Conservation (phyloP, 2,329 filamentous ascomycete species). For the Pseudogymnoascus sp. region DNA sequence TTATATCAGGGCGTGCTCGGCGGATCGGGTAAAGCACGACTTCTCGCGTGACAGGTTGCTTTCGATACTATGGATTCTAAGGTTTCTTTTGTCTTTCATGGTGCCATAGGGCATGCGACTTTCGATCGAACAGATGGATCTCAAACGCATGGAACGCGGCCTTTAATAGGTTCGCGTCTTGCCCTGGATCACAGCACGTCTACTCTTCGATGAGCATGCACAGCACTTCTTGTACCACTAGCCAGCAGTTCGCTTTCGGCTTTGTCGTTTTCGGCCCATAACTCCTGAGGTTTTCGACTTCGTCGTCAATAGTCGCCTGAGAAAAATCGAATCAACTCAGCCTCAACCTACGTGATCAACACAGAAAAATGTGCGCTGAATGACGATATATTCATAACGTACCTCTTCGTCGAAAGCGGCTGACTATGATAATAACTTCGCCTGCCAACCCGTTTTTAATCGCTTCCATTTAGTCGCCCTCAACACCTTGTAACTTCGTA, state of each 20-base stretch:
- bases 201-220: constrained; percentile 28
- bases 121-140: constrained; percentile 28
- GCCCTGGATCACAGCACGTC: constrained; percentile 27
- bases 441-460: not conserved
- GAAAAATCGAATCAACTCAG: constrained; percentile 25
- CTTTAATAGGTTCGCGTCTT: constrained; percentile 23
- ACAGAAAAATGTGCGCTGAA: constrained; percentile 10
- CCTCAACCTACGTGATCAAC: constrained; percentile 17
- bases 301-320: constrained; percentile 29
- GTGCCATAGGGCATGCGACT: constrained; percentile 24
- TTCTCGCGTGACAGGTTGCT: constrained; percentile 19
- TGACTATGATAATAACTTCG: constrained; percentile 9
- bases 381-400: constrained; percentile 9
- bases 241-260: constrained; percentile 28
- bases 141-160: constrained; percentile 22
- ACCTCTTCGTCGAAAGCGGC: not conserved
- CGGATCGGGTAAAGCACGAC: constrained; percentile 23
- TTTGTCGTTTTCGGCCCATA: constrained; percentile 25
- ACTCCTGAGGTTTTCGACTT: constrained; percentile 26
- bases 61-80: constrained; percentile 25
- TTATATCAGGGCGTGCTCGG: constrained; percentile 23
- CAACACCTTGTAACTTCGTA: constrained; percentile 8
- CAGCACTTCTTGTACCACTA: constrained; percentile 32
- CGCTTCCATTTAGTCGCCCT: constrained; percentile 5
- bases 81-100: constrained; percentile 28